phyloP scores from a whole-genome alignment of 345 rosid genomes.

The Theobroma cacao region DNA sequence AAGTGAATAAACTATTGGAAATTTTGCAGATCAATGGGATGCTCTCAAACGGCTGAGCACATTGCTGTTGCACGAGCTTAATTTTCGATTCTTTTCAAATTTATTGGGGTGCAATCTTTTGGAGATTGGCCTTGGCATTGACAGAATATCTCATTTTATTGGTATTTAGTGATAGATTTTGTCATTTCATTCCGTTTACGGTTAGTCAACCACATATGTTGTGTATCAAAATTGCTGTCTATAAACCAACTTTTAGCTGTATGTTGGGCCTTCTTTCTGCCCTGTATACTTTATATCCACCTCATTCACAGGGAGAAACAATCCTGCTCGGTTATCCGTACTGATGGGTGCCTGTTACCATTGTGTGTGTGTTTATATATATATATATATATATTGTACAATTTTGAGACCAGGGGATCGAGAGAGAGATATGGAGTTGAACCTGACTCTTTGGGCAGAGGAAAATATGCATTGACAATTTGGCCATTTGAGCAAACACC shows the following conservation, averaged over 20 bases:
- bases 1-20: background rate
- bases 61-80: background rate
- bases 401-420: too few species aligned
- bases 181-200: background rate
- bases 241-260: background rate
- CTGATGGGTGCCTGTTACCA: background rate
- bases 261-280: background rate
- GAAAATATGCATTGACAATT: too few species aligned
- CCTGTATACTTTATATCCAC: background rate
- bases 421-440: too few species aligned
- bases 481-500: too few species aligned
- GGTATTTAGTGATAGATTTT: background rate
- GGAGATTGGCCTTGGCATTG: constrained; percentile 5
- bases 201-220: background rate
- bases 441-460: too few species aligned
- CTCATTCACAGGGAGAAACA: background rate
- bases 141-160: constrained; percentile 5
- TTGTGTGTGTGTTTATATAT: too few species aligned
- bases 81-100: background rate
- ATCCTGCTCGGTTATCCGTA: background rate
- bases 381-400: too few species aligned
- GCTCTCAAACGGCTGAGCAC: background rate
- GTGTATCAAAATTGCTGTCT: background rate
- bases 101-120: constrained; percentile 9
- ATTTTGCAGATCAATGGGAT: constrained; percentile 27